Evolutionary conservation across 2,329 filamentous ascomycete species (phyloP).

Genomic region (Monosporascus sp.): DNA sequence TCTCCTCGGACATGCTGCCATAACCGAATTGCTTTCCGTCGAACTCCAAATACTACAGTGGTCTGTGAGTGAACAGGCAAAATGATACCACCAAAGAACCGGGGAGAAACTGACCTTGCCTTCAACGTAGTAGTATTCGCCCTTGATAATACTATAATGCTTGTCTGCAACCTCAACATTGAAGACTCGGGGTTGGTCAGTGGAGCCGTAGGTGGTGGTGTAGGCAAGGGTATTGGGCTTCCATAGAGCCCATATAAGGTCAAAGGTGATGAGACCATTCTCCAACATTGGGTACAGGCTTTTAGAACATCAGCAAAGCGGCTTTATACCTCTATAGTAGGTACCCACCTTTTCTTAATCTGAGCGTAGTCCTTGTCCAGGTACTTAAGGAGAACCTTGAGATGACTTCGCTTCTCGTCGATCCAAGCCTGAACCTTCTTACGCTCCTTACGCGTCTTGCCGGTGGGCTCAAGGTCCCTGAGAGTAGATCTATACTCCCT

Average conservation of each 20-base stretch:
- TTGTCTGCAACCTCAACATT: conserved; percentile 74
- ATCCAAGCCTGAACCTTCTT: conserved; percentile 57
- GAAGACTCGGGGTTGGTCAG: conserved; percentile 75
- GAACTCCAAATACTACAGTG: conserved; percentile 69
- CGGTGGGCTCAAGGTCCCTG: conserved; percentile 48
- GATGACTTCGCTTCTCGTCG: conserved; percentile 54
- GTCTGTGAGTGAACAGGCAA: conserved; percentile 1
- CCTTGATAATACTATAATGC: conserved; percentile 62
- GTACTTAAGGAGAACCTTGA: conserved; percentile 70
- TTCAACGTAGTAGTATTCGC: conserved; percentile 71
- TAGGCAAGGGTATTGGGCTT: conserved; percentile 81
- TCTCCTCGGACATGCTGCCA: conserved; percentile 63
- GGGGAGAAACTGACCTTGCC: conserved; percentile 41
- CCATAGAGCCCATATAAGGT: conserved; percentile 83
- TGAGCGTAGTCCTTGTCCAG: conserved; percentile 77
- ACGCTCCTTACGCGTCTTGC: conserved; percentile 48
- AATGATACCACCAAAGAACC: neutral
- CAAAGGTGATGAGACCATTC: conserved; percentile 80
- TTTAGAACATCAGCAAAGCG: conserved; percentile 4
- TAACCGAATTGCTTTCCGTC: conserved; percentile 83
- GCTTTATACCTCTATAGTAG: neutral
- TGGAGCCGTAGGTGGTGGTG: conserved; percentile 68
- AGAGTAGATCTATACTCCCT: conserved; percentile 58
- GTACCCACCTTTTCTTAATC: conserved; percentile 56
- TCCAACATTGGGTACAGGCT: conserved; percentile 75